A percentile compares a stretch with the other conserved stretches of the same genome.
phyloP scores from a whole-genome alignment of 2,329 filamentous ascomycete species.

The Aspergillus aculeatinus region DNA sequence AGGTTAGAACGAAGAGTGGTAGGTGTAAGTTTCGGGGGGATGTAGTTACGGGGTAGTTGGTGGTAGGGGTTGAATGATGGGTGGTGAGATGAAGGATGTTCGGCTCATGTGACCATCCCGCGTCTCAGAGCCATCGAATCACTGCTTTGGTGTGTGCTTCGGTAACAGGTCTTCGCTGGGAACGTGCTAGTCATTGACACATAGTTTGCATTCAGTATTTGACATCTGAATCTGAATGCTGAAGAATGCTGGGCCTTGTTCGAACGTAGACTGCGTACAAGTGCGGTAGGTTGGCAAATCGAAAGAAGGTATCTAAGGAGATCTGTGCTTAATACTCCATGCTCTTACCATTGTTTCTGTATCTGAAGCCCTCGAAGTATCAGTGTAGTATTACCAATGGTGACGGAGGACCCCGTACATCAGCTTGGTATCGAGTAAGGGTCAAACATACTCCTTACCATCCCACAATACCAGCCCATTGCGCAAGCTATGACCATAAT shows the following conservation, averaged over 20 bases:
- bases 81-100: neutral
- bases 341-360: neutral
- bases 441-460: neutral
- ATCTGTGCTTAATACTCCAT: neutral
- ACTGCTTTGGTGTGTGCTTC: neutral
- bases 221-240: neutral
- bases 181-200: neutral
- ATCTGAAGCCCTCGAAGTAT: neutral
- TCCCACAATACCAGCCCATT: neutral
- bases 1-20: neutral
- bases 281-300: neutral
- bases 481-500: neutral
- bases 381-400: neutral
- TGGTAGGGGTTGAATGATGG: neutral
- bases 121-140: neutral
- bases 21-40: neutral
- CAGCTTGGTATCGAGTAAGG: neutral
- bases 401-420: neutral
- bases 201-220: neutral
- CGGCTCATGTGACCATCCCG: neutral
- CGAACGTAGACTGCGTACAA: neutral
- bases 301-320: neutral
- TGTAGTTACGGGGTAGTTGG: neutral
- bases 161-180: neutral
- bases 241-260: neutral